phyloP scores from a whole-genome alignment of 208 protist genomes.

The Acanthamoeba royreba region DNA sequence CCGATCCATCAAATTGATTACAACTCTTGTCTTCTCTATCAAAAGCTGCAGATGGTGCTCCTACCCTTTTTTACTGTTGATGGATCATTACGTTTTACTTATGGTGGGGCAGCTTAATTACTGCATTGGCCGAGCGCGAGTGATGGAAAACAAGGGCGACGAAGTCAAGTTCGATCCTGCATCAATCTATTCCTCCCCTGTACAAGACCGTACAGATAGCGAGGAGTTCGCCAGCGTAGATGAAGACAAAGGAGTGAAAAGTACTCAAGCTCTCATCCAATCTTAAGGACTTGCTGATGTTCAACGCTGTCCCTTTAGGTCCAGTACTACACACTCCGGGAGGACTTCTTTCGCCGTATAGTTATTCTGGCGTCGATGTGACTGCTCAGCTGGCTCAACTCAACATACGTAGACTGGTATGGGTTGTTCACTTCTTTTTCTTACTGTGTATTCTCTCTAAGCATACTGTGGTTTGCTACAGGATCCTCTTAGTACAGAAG shows the following conservation, averaged over 20 bases:
- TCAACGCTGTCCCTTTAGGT: background rate
- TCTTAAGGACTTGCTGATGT: background rate
- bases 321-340: background rate
- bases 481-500: too few relatives aligned
- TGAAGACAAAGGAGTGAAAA: background rate
- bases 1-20: background rate
- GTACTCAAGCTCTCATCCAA: background rate
- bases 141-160: background rate
- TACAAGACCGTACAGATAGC: background rate
- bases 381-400: background rate
- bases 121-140: background rate
- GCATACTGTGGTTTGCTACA: too few relatives aligned
- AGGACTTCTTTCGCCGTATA: background rate
- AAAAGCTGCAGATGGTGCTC: conserved; percentile 62
- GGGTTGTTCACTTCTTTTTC: too few relatives aligned
- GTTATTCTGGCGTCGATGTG: background rate
- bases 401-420: background rate
- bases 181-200: background rate
- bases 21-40: conserved; percentile 44
- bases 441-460: too few relatives aligned
- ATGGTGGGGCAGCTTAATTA: background rate
- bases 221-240: background rate
- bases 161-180: background rate
- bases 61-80: background rate
- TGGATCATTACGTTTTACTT: background rate